Base-by-base conservation (phyloP, 1,284 basidiomycete genomes). In the Ceraceosorus guamensis region DNA sequence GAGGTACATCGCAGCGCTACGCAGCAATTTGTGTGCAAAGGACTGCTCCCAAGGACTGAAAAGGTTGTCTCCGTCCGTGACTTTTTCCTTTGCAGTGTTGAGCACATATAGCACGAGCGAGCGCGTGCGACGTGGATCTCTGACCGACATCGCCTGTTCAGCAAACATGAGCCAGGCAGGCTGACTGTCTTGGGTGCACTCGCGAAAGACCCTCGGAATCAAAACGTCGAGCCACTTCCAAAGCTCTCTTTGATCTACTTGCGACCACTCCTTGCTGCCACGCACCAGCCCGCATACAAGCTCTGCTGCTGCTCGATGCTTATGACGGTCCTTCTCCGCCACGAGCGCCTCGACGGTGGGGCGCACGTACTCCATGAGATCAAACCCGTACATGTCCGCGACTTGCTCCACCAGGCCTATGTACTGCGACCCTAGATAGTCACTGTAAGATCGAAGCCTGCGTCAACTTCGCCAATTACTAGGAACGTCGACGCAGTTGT, bases 201-300 rank as follows among this genome's bases (percentile, higher is more conserved):
- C 86, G 3, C 81, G 78, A 66, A 89, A 86, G 56, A 93, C 85
- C 45, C 80, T 79, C 46, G 85, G 82, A 32, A 96, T 78, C 46
- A 83, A 83, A n/a, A 80, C 78, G 10, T 80, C 80, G 48, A 88
- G 80, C 95, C 93, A 98, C 34, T 79, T 72, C 91, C 89, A 93
- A 3, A 97, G 77, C 48, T 77, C 74, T 48, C 83, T 77, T 48
- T 83, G 82, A 60, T 82, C 79, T 52, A 79, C 78, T 56, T 81
- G 80, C 0, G 85, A 81, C 93, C 93, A 98, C 75, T 97, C 89
- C 77, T 95, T 95, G 11, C 87, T 85, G 31, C 91, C 92, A 82
- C 80, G 66, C 55, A 74, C 52, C 49, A 88, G 71, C 46, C 91
- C 92, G 47, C 84, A 82, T 39, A 96, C 75, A 34, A 95, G 79